Base-by-base conservation (phyloP, 2,329 filamentous ascomycete species). In the Huntiella abstrusa region DNA sequence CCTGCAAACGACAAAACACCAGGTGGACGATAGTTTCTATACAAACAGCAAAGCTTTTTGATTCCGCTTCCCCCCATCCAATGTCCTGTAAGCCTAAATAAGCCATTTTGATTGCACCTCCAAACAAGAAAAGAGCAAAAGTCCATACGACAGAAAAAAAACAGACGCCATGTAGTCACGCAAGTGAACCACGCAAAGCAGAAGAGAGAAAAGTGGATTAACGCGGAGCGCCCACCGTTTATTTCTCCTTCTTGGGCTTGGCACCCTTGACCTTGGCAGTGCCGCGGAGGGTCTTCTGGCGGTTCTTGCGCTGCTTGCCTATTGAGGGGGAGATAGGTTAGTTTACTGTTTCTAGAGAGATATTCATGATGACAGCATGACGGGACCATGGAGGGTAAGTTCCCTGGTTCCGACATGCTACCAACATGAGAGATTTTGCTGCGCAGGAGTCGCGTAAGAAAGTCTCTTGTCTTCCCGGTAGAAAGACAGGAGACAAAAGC, bases 301-400 rank as follows among this genome's bases (percentile, higher is more conserved):
- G 80, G 84, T 98, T 98, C 85, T 98, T 98, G 75, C 91, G 83
- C 75, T 96, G 91, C 78, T 98, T 98, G 81, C 88, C 88, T 96
- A 70, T 73, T 58, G 50, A 50, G 12, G 33, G 16, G 33, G 33
- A 33, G 5, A 19, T 15, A 22, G 28, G 47, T 49, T 49, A 49
- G 37, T 19, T 16, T 12, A 34, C n/a, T 40, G 13, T 28, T 11
- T 36, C 19, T 33, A 3, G 12, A 15, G 15, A 16, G 15, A 12
- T 17, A 40, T 7, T 40, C 16, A 17, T 19, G 38, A 28, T 12
- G 38, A 40, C 38, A n/a, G 11, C 38, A 40, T 40, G 11, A 40
- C 5, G 15, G 11, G 35, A 10, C 15, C 15, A 4, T 39, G 19
- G 10, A 19, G 13, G 7, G 8, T 15, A 17, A 4, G 15, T 13